Conservation (phyloP, 176 grass and related monocot species). For the Miscanthus lutarioriparius region DNA sequence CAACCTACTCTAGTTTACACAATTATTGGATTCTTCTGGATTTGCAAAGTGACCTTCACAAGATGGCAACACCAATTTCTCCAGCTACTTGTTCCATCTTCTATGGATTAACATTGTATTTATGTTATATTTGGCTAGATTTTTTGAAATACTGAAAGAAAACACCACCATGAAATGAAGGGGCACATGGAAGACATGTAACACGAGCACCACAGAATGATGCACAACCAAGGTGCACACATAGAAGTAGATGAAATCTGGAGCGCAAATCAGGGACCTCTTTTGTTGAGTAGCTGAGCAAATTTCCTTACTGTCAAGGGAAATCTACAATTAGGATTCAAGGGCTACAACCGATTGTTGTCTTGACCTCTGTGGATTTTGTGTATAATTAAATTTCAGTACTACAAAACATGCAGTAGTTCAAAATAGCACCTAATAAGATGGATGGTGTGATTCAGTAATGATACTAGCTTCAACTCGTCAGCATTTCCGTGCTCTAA, state of each 20-base stretch:
- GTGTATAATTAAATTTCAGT: neutral
- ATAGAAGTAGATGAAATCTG: neutral
- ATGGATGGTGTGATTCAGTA: neutral
- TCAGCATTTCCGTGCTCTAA: neutral
- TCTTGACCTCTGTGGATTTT: neutral
- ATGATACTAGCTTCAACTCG: neutral
- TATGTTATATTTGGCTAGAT: neutral
- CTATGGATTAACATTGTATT: neutral
- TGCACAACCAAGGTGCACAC: neutral
- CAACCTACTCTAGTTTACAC: neutral
- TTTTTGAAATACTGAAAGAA: neutral
- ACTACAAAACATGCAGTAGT: neutral
- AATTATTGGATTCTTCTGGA: neutral
- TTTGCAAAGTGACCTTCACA: neutral
- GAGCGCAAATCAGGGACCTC: neutral
- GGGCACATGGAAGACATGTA: neutral
- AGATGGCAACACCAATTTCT: neutral
- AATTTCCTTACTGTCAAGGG: neutral
- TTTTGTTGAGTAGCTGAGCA: slow-evolving; percentile 1
- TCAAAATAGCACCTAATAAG: neutral
- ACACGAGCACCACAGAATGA: neutral
- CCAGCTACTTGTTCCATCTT: neutral
- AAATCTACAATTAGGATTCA: neutral
- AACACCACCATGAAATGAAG: neutral
- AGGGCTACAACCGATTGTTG: neutral